Base-by-base conservation (phyloP, 2,329 filamentous ascomycete genomes). In the Graphiopsis chlorocephala region DNA sequence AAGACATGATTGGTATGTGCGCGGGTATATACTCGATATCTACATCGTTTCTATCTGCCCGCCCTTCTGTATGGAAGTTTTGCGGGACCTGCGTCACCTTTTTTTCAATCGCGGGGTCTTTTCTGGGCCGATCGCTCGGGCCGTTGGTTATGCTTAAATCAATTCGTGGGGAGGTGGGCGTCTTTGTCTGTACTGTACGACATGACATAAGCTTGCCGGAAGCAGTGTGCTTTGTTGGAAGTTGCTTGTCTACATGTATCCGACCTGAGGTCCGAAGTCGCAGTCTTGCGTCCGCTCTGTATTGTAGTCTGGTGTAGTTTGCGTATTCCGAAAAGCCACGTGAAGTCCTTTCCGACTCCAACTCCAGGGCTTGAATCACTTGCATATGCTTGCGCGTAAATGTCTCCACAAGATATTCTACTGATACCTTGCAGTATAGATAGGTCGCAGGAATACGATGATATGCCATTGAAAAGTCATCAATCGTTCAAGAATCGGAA, bases 1-100 rank as follows among this genome's bases (percentile, higher is more conserved):
- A 57, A 31, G 60, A 42, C 64, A 66, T 67, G 38, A 11, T 64
- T 47, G 61, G 14, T 17, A 12, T 55, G 17, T 53, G 17, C 23
- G 42, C 8, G 35, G n/a, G 35, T 42, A 31, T 4, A 31, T 31
- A 53, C n/a, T 53, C 3, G n/a, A 11, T 31, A 31, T 53, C 50
- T 53, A 53, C 50, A 53, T 53, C 26, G 28, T 31, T 45, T 20
- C 38, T 20, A 20, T 45, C 12, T 12, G 8, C n/a, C n/a, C n/a
- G 1, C 50, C 8, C n/a, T 1, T 23, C 10, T 4, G 50, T 20
- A n/a, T 31, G 26, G 31, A 56, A 56, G 53, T 35, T 56, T 56
- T 56, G 50, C 50, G 50, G 53, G 53, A 56, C 31, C 53, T 56
- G 53, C 53, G 53, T 56, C 53, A 56, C 53, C 28, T 55, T 56